Conservation (phyloP, 129 eudicot genomes). For the Rutidosis leptorrhynchoides region DNA sequence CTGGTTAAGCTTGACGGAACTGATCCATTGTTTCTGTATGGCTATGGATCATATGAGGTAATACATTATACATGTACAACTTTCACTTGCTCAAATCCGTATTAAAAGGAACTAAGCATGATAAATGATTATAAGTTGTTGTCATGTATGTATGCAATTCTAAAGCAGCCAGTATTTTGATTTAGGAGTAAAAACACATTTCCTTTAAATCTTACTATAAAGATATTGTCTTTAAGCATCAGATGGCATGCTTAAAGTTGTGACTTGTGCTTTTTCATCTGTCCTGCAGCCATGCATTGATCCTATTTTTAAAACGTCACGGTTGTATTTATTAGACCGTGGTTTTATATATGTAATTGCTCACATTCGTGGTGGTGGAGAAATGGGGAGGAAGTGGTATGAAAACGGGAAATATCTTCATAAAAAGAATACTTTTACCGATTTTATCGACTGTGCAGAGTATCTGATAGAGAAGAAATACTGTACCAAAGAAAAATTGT, state of each 20-base stretch:
- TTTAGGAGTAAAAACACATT: no score
- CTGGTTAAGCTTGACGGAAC: conserved; percentile 91
- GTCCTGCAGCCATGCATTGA: conserved; percentile 66
- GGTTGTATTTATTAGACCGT: conserved; percentile 81
- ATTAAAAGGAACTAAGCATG: no score
- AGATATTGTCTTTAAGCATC: conserved; percentile 5
- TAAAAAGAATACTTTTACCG: conserved; percentile 82
- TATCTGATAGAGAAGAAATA: conserved; percentile 72
- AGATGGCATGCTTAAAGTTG: conserved; percentile 17
- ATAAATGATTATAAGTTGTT: background rate
- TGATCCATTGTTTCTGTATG: conserved; percentile 77
- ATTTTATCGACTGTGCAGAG: conserved; percentile 87
- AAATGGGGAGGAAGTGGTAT: conserved; percentile 98
- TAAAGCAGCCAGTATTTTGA: no score
- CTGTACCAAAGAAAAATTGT: conserved; percentile 73
- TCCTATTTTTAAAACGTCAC: conserved; percentile 75
- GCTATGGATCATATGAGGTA: conserved; percentile 99
- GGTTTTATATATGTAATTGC: conserved; percentile 74
- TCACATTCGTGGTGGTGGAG: conserved; percentile 97
- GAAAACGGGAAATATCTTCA: conserved; percentile 80
- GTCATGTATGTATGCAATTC: no score
- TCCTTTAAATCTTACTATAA: background rate
- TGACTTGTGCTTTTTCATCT: conserved; percentile 28
- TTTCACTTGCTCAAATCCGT: background rate
- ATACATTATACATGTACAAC: conserved; percentile 18